phyloP scores from a whole-genome alignment of 352 stramenopile species.

The Globisporangium nagaii region DNA sequence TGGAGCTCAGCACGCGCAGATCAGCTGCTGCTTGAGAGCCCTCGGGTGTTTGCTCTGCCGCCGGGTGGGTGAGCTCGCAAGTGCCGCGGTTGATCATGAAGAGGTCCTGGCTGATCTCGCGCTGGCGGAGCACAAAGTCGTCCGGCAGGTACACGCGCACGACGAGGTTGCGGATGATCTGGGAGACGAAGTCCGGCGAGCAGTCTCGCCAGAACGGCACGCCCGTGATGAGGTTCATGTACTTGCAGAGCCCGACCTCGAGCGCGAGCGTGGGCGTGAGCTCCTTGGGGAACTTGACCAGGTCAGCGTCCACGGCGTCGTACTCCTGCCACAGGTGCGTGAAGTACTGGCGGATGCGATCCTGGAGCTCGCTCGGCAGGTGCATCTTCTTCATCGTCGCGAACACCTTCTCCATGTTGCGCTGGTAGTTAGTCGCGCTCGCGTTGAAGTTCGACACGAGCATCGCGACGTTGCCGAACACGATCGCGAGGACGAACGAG shows the following conservation, averaged over 20 bases:
- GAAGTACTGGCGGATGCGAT: conserved; percentile 34
- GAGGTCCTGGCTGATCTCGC: conserved; percentile 27
- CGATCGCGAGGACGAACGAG: conserved; percentile 2
- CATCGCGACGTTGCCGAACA: conserved; percentile 18
- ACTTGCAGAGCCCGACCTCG: conserved; percentile 31
- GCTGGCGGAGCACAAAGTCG: conserved; percentile 34
- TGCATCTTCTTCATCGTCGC: conserved; percentile 15
- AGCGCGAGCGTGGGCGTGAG: conserved; percentile 33
- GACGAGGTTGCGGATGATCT: conserved; percentile 24
- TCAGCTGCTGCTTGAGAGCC: neutral
- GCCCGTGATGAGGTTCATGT: conserved; percentile 29
- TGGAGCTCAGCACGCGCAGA: neutral
- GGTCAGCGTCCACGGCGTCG: conserved; percentile 27
- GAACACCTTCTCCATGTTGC: conserved; percentile 19
- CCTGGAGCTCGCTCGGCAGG: conserved; percentile 20
- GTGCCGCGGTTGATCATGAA: conserved; percentile 37
- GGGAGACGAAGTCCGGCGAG: conserved; percentile 32
- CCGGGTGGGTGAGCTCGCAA: conserved; percentile 15
- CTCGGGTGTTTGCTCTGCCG: neutral
- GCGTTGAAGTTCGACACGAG: conserved; percentile 13
- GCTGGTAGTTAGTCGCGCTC: conserved; percentile 12
- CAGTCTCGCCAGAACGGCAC: conserved; percentile 32
- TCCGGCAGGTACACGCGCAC: conserved; percentile 38
- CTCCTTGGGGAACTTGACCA: conserved; percentile 28
- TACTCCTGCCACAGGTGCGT: conserved; percentile 39